These are phyloP conservation scores for Plasmodium billcollinsi DNA, from an alignment of 169 alveolate species.

Conservation along the genomic window DNA sequence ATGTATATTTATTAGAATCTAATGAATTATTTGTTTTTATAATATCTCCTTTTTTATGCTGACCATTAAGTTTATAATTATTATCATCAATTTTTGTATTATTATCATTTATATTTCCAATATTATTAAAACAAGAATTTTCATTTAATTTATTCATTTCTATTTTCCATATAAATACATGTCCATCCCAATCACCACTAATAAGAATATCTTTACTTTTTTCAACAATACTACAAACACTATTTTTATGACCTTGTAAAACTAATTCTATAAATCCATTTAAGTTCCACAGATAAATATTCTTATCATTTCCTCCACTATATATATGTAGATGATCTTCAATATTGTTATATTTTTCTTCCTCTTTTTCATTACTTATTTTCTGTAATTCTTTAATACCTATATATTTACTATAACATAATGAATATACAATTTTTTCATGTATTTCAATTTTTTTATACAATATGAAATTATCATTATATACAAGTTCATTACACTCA, in stretches of 20 bases:
- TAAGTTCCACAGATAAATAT: constrained; percentile 25
- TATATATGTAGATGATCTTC: constrained; percentile 32
- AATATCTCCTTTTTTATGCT: too few species aligned
- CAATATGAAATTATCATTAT: constrained; percentile 20
- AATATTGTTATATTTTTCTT: background rate
- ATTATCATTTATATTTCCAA: background rate
- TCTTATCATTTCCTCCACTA: constrained; percentile 61
- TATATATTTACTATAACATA: constrained; percentile 45
- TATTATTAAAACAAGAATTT: background rate
- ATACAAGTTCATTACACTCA: background rate
- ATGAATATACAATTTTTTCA: constrained; percentile 44
- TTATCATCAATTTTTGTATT: background rate
- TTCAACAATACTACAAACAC: constrained; percentile 60
- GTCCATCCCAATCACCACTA: constrained; percentile 73
- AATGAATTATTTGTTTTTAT: background rate
- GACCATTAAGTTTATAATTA: background rate
- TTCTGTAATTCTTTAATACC: constrained; percentile 54
- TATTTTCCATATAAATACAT: constrained; percentile 43
- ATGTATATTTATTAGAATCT: constrained; percentile 15
- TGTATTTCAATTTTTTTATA: constrained; percentile 66
- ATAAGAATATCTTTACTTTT: constrained; percentile 37
- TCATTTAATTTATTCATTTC: background rate
- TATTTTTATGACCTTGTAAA: constrained; percentile 62
- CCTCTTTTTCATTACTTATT: constrained; percentile 4
- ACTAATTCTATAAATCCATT: constrained; percentile 58